These are phyloP conservation scores for Epichloe scottii DNA, from an alignment of 2,329 filamentous ascomycete species.

Conservation along the genomic window DNA sequence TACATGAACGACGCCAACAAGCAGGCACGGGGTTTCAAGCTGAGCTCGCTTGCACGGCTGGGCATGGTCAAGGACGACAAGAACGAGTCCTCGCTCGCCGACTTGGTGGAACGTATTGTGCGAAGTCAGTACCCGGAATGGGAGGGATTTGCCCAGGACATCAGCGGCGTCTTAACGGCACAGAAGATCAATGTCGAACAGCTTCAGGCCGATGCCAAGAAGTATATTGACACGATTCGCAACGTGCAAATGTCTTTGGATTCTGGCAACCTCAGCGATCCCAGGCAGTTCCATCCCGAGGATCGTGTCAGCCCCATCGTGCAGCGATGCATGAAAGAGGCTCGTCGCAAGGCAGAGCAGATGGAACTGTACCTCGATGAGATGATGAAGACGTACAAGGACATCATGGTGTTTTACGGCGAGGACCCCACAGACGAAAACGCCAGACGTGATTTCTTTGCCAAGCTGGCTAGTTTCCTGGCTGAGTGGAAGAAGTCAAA, in stretches of 20 bases:
- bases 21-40: conserved; percentile 94
- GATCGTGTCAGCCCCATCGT: conserved; percentile 88
- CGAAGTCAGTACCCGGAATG: conserved; percentile 94
- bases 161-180: conserved; percentile 59
- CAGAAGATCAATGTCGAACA: conserved; percentile 96
- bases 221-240: conserved; percentile 87
- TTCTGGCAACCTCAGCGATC: conserved; percentile 85
- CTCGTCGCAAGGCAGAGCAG: conserved; percentile 87
- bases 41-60: conserved; percentile 81
- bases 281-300: conserved; percentile 95
- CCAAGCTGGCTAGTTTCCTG: conserved; percentile 83
- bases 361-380: conserved; percentile 88
- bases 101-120: conserved; percentile 91
- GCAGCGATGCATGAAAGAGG: conserved; percentile 92
- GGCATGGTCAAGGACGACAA: conserved; percentile 99
- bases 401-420: conserved; percentile 93
- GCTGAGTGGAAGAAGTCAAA: conserved; percentile 91
- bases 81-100: conserved; percentile 91
- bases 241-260: conserved; percentile 90
- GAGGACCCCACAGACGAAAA: conserved; percentile 89
- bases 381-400: conserved; percentile 81
- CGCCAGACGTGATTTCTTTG: conserved; percentile 88
- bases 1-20: conserved; percentile 99
- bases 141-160: conserved; percentile 80
- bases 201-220: conserved; percentile 73